These are phyloP conservation scores for Gracilariopsis chorda DNA, from an alignment of 23 red algal genomes.

Conservation along the genomic window DNA sequence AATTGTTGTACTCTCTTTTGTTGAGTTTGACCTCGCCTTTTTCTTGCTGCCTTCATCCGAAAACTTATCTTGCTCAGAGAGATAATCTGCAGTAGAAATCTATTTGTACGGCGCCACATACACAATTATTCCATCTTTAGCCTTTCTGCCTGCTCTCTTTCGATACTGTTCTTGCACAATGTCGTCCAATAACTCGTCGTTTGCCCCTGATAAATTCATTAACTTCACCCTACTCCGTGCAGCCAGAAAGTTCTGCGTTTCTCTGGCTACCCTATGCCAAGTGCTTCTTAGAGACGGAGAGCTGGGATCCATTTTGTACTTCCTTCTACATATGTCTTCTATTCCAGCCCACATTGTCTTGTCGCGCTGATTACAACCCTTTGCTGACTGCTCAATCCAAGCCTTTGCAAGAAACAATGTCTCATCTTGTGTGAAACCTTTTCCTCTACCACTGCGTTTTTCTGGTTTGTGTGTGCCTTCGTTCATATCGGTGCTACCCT, in stretches of 20 bases:
- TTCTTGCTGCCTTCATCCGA: background rate
- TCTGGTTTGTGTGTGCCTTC: background rate
- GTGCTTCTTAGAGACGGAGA: background rate
- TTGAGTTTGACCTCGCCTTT: background rate
- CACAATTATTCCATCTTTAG: background rate
- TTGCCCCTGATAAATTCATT: background rate
- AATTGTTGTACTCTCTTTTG: background rate
- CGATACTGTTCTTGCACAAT: conserved; percentile 4
- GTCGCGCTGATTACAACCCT: conserved; percentile 13
- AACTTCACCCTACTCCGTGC: background rate
- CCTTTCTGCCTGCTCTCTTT: background rate
- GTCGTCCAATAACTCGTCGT: background rate
- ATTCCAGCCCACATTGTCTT: conserved; percentile 24
- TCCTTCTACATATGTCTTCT: background rate
- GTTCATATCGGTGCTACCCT: no score
- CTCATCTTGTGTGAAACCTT: conserved; percentile 5
- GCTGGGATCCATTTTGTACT: background rate
- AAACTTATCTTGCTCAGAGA: background rate
- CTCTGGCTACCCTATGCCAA: conserved; percentile 1
- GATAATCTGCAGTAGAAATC: conserved; percentile 8
- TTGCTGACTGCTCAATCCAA: conserved; percentile 15
- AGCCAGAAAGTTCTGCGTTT: conserved; percentile 24
- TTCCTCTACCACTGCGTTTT: background rate
- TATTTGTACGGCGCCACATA: background rate
- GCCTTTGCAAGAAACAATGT: conserved; percentile 4